A percentile compares a stretch with the other conserved stretches of the same genome.
Conservation (phyloP, 345 rosid species). For the Firmiana major region DNA sequence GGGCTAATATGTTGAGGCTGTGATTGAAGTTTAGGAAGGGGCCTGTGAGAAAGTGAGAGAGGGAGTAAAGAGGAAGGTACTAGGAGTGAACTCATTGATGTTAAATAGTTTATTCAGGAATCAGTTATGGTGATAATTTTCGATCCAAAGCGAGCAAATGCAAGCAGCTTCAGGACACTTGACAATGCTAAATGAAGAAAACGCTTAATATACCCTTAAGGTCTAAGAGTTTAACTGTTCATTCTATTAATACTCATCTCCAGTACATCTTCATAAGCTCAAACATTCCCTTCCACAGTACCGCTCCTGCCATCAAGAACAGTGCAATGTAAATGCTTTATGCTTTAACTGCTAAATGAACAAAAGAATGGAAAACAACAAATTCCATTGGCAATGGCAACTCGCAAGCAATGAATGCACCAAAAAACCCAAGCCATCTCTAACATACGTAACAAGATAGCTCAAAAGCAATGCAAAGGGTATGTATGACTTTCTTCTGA, state of each 20-base stretch:
- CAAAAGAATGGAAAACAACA: not conserved
- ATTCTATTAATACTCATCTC: not conserved
- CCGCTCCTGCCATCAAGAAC: conserved; percentile 2
- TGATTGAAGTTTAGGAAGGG: conserved; percentile 5
- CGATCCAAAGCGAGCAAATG: conserved; percentile 1
- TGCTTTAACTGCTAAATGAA: not conserved
- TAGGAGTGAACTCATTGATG: conserved; percentile 39
- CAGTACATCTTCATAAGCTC: not conserved
- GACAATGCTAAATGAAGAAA: not conserved
- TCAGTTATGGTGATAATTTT: not conserved
- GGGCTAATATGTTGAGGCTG: not conserved
- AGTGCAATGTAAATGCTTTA: not conserved
- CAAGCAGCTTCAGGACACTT: not conserved
- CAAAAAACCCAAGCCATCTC: not conserved
- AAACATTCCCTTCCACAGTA: not conserved
- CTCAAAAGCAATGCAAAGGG: not conserved
- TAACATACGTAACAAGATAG: not conserved
- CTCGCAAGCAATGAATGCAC: not conserved
- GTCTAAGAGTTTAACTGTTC: not conserved
- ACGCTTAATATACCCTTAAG: not conserved
- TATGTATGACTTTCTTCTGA: not conserved
- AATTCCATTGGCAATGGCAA: not conserved
- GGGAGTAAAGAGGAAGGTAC: conserved; percentile 19
- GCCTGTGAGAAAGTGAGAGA: not conserved
- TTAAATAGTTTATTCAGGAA: not conserved